These are phyloP conservation scores for Colletotrichum sp. DNA, from an alignment of 2,329 filamentous ascomycete species.

Conservation along the genomic window DNA sequence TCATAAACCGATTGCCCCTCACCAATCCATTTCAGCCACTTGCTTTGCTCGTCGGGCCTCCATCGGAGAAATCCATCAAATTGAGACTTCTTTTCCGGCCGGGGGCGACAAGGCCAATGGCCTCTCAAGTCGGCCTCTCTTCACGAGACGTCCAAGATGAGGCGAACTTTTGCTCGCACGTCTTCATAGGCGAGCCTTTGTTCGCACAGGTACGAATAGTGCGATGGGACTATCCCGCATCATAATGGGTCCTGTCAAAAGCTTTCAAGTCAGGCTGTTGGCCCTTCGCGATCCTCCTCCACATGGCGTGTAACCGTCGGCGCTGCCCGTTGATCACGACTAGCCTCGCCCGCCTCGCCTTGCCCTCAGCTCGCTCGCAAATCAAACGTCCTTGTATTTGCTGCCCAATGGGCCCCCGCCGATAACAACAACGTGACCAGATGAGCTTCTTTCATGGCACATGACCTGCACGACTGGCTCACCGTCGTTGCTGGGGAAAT, in stretches of 20 bases:
- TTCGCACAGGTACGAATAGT: background rate
- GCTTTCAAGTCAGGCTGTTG: background rate
- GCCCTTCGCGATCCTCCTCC: background rate
- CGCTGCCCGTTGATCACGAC: constrained; percentile 5
- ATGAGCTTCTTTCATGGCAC: background rate
- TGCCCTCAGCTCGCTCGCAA: constrained; percentile 20
- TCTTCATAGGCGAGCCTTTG: background rate
- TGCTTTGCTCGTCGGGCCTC: constrained; percentile 8
- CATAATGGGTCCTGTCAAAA: background rate
- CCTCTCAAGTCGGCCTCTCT: background rate
- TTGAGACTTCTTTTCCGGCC: constrained; percentile 8
- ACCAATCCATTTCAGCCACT: constrained; percentile 16
- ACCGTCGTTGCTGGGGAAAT: background rate
- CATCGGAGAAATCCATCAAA: constrained; percentile 21
- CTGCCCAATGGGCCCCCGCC: constrained; percentile 16
- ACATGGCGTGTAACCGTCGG: constrained; percentile 3
- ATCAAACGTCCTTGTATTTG: constrained; percentile 4
- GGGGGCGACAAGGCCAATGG: constrained; percentile 11
- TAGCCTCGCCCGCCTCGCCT: constrained; percentile 23
- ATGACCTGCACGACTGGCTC: constrained; percentile 16
- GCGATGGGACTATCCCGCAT: constrained; percentile 11
- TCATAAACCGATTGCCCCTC: constrained; percentile 23
- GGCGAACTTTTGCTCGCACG: background rate
- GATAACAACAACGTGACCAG: constrained; percentile 13
- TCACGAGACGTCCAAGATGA: background rate